phyloP scores from a whole-genome alignment of 2,329 filamentous ascomycete genomes.

The Fusarium cicatricum region DNA sequence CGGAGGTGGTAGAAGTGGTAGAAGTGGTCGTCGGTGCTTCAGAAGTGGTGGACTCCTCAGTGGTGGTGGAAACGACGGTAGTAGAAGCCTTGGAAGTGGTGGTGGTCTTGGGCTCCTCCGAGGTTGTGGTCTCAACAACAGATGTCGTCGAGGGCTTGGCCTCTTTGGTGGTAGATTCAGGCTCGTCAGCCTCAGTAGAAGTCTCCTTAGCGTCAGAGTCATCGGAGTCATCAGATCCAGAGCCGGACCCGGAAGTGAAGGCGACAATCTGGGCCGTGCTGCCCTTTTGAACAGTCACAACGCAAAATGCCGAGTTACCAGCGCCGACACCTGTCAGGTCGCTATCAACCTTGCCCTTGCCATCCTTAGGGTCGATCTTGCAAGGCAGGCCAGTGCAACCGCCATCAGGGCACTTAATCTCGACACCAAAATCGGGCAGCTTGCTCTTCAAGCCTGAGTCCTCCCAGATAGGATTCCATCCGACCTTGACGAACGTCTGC shows the following conservation, averaged over 20 bases:
- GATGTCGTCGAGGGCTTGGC: conserved; percentile 37
- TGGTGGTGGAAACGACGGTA: background rate
- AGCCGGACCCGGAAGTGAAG: conserved; percentile 54
- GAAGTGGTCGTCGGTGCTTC: conserved; percentile 10
- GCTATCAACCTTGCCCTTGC: conserved; percentile 67
- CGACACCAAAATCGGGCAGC: conserved; percentile 72
- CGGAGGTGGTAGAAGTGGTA: conserved; percentile 18
- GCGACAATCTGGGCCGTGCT: conserved; percentile 73
- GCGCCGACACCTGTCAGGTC: conserved; percentile 65
- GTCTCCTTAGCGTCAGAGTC: conserved; percentile 21
- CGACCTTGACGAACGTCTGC: conserved; percentile 77
- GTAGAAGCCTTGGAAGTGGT: conserved; percentile 33
- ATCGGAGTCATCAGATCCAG: conserved; percentile 28
- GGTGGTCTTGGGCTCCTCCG: conserved; percentile 16
- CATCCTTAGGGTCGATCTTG: conserved; percentile 69
- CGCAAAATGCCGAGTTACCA: conserved; percentile 75
- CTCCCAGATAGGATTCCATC: conserved; percentile 79
- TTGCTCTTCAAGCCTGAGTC: conserved; percentile 60
- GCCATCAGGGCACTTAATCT: conserved; percentile 72
- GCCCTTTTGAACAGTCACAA: conserved; percentile 76
- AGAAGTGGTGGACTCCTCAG: conserved; percentile 16
- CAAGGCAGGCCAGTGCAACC: conserved; percentile 79
- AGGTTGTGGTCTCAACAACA: conserved; percentile 26
- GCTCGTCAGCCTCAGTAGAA: no score
- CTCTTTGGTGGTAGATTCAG: conserved; percentile 20